Percentiles rank a stretch among this genome's conserved stretches.
Evolutionary conservation across 73 alveolate genomes (phyloP).

Genomic region (Tetrahymena borealis): DNA sequence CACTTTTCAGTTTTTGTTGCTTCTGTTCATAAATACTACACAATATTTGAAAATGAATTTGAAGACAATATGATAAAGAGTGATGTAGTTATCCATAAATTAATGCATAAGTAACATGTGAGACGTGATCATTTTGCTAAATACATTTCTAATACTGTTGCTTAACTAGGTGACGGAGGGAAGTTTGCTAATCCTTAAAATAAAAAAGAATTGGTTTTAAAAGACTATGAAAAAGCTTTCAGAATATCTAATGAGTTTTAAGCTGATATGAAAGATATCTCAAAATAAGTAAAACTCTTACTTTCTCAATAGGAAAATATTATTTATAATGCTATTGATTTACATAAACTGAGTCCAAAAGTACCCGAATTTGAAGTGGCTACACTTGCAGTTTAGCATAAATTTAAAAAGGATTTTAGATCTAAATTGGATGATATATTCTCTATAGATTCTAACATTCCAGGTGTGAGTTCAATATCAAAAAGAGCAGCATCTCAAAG

Average conservation of each 20-base stretch:
- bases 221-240: slow-evolving; percentile 31
- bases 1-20: slow-evolving; percentile 33
- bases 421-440: background rate
- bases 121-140: slow-evolving; percentile 26
- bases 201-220: slow-evolving; percentile 13
- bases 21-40: slow-evolving; percentile 20
- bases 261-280: slow-evolving; percentile 16
- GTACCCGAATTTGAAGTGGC: slow-evolving; percentile 38
- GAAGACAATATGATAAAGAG: slow-evolving; percentile 29
- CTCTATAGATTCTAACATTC: background rate
- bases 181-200: background rate
- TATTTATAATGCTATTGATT: slow-evolving; percentile 1
- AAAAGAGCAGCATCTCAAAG: background rate
- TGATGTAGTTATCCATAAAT: slow-evolving; percentile 20
- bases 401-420: background rate
- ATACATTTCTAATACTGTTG: slow-evolving; percentile 18
- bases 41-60: slow-evolving; percentile 26
- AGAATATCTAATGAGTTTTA: slow-evolving; percentile 16
- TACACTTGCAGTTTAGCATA: background rate
- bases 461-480: background rate
- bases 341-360: slow-evolving; percentile 18
- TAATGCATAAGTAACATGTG: slow-evolving; percentile 25
- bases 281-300: background rate
- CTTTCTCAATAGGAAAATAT: slow-evolving; percentile 4
- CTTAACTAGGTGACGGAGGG: background rate